Evolutionary conservation across 2,329 filamentous ascomycete species (phyloP), one percentile per base, ranked within the genome.

Genomic region (Tolypocladium guangdongense): DNA sequence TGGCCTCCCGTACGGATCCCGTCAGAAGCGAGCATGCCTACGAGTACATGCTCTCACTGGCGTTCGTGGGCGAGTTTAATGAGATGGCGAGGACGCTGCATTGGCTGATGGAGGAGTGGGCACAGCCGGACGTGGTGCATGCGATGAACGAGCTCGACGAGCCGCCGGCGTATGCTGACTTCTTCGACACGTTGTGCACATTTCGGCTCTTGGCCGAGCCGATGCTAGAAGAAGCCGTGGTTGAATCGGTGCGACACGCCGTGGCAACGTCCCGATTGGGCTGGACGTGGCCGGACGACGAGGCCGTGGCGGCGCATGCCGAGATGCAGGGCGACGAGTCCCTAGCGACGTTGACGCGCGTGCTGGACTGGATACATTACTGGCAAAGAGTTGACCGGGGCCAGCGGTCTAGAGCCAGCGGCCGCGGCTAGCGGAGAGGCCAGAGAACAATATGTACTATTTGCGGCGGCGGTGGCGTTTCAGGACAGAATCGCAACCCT

Each of bases 21-120:
- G 63, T 69, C 39, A 58, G 62, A 53, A 66, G 64, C 7, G 59
- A 63, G 82, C 58, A 68, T 16, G 67, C 62, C 1, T 80, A 86
- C 59, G 70, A 73, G 2, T 86, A 87, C 62, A 75, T 90, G 64
- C 76, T 83, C 48, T 75, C 80, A 1, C 70, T 90, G 24, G 85
- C 80, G 1, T 75, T 78, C 51, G 66, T 82, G n/a, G 77, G 77
- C 37, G 81, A 88, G 58, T 73, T 74, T 49, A 68, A 76, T 2
- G 81, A 78, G 50, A 80, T 89, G 63, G 73, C 78, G 6, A 70
- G 69, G 4, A 67, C 84, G 6, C 67, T 85, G 16, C 65, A 69
- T 33, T 90, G 84, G 83, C 78, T 86, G 58, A 66, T 78, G 0
- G 59, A 66, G 27, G 67, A 82, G 58, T 76, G 76, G 67, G 62